Conservation (phyloP, 2,329 filamentous ascomycete genomes). For the Reticulascus tulasneorum region DNA sequence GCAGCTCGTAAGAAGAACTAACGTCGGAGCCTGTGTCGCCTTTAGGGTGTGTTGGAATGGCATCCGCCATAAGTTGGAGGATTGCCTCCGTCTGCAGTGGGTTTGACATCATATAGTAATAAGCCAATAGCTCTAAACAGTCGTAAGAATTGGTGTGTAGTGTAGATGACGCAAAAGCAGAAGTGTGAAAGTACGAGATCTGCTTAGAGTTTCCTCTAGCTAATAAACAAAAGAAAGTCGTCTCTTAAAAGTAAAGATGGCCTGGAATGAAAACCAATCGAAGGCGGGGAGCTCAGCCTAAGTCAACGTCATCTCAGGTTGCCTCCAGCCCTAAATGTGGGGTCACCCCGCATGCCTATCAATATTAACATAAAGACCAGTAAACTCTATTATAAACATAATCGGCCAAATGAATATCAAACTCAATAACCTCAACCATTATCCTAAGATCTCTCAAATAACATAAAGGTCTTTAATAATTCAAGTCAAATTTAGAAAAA, state of each 20-base stretch:
- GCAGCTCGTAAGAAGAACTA: constrained; percentile 71
- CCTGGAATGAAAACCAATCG: too few relatives aligned
- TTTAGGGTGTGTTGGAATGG: constrained; percentile 50
- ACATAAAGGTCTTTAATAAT: too few relatives aligned
- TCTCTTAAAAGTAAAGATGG: too few relatives aligned
- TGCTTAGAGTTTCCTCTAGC: not conserved
- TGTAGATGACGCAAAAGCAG: not conserved
- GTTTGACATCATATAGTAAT: constrained; percentile 17
- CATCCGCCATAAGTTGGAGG: constrained; percentile 54
- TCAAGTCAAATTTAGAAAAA: too few relatives aligned
- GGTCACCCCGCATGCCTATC: constrained; percentile 5
- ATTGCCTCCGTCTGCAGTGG: constrained; percentile 42
- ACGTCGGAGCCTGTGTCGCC: constrained; percentile 58
- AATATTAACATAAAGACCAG: too few relatives aligned
- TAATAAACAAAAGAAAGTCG: too few relatives aligned
- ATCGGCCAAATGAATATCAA: too few relatives aligned
- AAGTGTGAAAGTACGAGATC: not conserved
- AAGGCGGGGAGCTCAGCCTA: not conserved
- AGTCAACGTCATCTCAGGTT: constrained; percentile 1
- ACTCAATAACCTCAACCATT: too few relatives aligned
- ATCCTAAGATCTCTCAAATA: too few relatives aligned
- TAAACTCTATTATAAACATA: too few relatives aligned
- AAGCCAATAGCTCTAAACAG: not conserved
- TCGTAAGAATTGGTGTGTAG: not conserved
- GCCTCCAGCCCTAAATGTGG: constrained; percentile 18